Percentiles rank a stretch among this genome's conserved stretches.
phyloP scores from a whole-genome alignment of 352 stramenopile species.

The Globisporangium viniferum region DNA sequence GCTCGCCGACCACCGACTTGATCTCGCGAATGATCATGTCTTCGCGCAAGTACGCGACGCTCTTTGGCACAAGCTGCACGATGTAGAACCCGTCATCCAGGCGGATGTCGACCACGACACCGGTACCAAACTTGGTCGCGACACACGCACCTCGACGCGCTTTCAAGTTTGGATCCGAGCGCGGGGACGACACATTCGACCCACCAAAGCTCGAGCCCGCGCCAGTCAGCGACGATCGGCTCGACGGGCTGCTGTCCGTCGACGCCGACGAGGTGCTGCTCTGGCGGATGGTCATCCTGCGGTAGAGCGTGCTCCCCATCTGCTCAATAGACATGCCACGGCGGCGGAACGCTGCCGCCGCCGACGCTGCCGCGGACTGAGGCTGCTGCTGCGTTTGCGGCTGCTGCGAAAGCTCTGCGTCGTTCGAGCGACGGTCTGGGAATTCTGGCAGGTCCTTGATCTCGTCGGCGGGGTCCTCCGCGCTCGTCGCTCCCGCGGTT shows the following conservation, averaged over 20 bases:
- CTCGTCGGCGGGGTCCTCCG: constrained; percentile 27
- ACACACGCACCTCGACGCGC: constrained; percentile 66
- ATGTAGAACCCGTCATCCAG: constrained; percentile 72
- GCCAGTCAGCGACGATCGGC: constrained; percentile 23
- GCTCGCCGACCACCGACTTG: constrained; percentile 79
- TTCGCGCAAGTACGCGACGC: constrained; percentile 63
- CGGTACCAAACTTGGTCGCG: constrained; percentile 73
- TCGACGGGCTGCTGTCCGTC: constrained; percentile 14
- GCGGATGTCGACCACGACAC: constrained; percentile 67
- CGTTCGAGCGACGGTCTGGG: constrained; percentile 11
- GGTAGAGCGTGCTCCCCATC: constrained; percentile 46
- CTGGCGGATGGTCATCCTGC: constrained; percentile 51
- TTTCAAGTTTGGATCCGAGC: constrained; percentile 36
- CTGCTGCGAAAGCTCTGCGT: background rate
- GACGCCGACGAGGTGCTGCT: constrained; percentile 29
- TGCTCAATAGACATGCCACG: constrained; percentile 57
- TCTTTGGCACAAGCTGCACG: constrained; percentile 71
- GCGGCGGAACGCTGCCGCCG: constrained; percentile 27
- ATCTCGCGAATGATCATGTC: constrained; percentile 75
- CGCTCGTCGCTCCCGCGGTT: background rate
- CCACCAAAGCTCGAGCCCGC: constrained; percentile 13
- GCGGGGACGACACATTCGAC: constrained; percentile 21
- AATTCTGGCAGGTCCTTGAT: constrained; percentile 46
- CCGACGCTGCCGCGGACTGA: constrained; percentile 29
- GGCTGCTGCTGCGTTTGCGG: constrained; percentile 11